Percentiles rank a stretch among this genome's conserved stretches.
Conservation (phyloP, 1,284 basidiomycete genomes). For the Anthracocystis panici-leucophaei region DNA sequence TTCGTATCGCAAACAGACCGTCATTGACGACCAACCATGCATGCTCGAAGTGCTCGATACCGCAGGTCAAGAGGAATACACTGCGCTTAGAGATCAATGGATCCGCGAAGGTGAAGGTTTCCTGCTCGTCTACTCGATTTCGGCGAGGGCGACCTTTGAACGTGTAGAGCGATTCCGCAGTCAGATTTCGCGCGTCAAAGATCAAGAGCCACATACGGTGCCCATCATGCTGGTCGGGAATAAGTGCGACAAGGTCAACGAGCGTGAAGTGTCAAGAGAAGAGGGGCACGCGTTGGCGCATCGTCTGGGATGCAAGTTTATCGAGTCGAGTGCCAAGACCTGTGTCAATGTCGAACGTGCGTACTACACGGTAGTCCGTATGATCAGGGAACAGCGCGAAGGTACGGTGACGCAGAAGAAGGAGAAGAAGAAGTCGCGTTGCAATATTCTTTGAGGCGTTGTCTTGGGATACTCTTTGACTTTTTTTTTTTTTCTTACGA, state of each 20-base stretch:
- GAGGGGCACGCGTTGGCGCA: constrained; percentile 69
- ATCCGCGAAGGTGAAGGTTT: constrained; percentile 71
- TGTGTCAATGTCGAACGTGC: constrained; percentile 70
- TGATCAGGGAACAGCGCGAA: constrained; percentile 65
- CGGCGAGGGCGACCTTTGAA: constrained; percentile 70
- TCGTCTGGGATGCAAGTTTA: constrained; percentile 69
- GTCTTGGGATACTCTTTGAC: background rate
- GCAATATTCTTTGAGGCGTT: constrained; percentile 61
- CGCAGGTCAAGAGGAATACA: constrained; percentile 80
- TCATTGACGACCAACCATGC: constrained; percentile 70
- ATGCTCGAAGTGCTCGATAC: constrained; percentile 87
- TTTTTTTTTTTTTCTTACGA: background rate
- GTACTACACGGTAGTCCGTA: constrained; percentile 68
- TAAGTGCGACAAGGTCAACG: constrained; percentile 83
- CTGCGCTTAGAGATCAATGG: constrained; percentile 71
- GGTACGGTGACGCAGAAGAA: constrained; percentile 52
- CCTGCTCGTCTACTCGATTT: constrained; percentile 70
- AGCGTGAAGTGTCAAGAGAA: constrained; percentile 78
- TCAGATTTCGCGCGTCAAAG: constrained; percentile 69
- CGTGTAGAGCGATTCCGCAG: constrained; percentile 69
- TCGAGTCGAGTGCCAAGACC: constrained; percentile 71
- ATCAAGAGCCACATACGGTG: constrained; percentile 69
- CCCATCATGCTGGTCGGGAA: constrained; percentile 90
- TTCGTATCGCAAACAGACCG: constrained; percentile 70
- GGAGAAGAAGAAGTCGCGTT: constrained; percentile 67